Base-by-base conservation (phyloP, 1,139 yeast genomes). In the Saccharomyces hybrid region DNA sequence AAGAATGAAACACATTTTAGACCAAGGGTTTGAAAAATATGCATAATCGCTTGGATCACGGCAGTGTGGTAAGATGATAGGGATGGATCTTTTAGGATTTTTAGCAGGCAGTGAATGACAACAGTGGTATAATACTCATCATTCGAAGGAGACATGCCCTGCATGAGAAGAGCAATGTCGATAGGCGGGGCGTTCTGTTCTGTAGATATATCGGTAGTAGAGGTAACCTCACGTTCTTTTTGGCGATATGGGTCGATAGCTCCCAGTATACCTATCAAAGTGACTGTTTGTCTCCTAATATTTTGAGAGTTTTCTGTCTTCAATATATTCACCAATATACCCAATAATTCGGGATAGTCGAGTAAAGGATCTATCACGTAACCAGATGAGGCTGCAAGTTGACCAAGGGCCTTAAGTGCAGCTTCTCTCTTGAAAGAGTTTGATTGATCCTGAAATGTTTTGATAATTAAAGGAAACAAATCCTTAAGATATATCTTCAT, bases 41-140 rank as follows among this genome's bases (percentile, higher is more conserved):
- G 85, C 81, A 91, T 85, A 50, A 93, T 86, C 0, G 98, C 96
- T 63, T 89, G 96, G 9, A 90, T 88, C 32, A 89, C 96, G 47
- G 89, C 86, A 5, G 93, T 87, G 67, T 95, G 98, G 64, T 91
- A 96, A 0, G 88, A 77, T 16, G 88, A 84, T 57, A 93, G 75
- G 0, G 97, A 88, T 0, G 88, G 83, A 68, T 95, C 99, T 60
- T 86, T 85, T 52, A 93, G 73, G 26, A 93, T 84, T 57, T 84
- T 86, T 83, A 91, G 81, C 59, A 95, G 74, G 14, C 90, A 88
- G 34, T 84, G 84, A 48, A 93, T 88, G 1, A 95, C 98, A 27
- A 95, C 98, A 0, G 97, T 90, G 2, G 98, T 97, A 64, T 89
- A 91, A 65, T 91, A 95, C 62, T 91, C 98, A 56, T 91, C 98